Conservation (phyloP, 257 asterid genomes). For the Salvia splendens region DNA sequence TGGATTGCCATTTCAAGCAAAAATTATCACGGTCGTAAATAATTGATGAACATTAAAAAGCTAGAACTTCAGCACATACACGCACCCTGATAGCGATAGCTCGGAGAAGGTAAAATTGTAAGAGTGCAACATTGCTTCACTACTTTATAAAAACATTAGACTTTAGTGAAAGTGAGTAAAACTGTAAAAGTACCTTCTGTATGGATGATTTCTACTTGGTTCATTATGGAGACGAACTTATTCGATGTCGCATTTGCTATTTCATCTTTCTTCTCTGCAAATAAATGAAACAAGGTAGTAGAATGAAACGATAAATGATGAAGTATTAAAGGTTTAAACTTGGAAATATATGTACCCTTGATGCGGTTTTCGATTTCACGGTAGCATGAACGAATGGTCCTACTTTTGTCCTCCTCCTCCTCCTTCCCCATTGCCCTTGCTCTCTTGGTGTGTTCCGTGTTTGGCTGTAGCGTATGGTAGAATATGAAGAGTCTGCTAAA, state of each 20-base stretch:
- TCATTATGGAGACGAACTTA: constrained; percentile 42
- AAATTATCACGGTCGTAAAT: not conserved
- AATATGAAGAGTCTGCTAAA: no score
- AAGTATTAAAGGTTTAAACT: not conserved
- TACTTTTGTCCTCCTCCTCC: constrained; percentile 1
- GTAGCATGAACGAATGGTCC: constrained; percentile 27
- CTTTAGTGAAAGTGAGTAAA: not conserved
- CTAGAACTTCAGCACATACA: not conserved
- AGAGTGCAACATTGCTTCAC: not conserved
- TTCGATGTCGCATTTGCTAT: constrained; percentile 34
- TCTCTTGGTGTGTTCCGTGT: no score
- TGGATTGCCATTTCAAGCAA: not conserved
- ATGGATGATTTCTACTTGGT: constrained; percentile 47
- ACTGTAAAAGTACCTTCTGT: constrained; percentile 40
- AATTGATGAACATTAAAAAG: not conserved
- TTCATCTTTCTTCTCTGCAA: constrained; percentile 46
- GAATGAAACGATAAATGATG: not conserved
- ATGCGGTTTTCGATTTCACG: constrained; percentile 35
- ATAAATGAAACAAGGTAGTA: no score
- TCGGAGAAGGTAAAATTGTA: no score
- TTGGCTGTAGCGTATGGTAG: no score
- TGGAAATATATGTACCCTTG: constrained; percentile 23
- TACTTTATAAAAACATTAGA: not conserved
- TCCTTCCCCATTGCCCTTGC: no score
- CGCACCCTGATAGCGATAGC: not conserved